These are phyloP conservation scores for Podaxis pistillaris DNA, from an alignment of 768 basidiomycete genomes.

Conservation along the genomic window DNA sequence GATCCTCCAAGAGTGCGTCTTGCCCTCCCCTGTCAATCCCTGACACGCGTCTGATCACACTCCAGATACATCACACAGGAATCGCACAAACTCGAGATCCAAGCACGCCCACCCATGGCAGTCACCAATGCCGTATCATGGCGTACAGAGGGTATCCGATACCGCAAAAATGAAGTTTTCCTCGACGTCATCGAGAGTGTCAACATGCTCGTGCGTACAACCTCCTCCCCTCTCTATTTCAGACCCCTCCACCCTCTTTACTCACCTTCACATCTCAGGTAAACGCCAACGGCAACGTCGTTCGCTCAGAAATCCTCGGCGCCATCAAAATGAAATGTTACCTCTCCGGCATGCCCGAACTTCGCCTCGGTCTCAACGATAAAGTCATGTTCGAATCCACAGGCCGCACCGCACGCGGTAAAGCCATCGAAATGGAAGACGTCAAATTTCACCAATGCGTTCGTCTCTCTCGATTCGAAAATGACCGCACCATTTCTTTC, in stretches of 20 bases:
- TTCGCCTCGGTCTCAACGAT: conserved; percentile 93
- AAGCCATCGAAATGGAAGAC: conserved; percentile 99
- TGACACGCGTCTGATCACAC: conserved; percentile 32
- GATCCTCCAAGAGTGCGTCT: conserved; percentile 88
- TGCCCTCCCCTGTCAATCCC: not conserved
- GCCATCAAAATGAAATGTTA: conserved; percentile 99
- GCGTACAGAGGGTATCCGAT: conserved; percentile 96
- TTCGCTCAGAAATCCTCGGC: conserved; percentile 96
- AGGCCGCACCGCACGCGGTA: conserved; percentile 90
- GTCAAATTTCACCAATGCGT: conserved; percentile 99
- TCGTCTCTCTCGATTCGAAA: conserved; percentile 94
- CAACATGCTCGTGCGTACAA: conserved; percentile 77
- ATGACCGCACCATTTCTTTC: conserved; percentile 98
- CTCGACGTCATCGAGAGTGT: conserved; percentile 98
- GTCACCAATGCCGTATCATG: conserved; percentile 99
- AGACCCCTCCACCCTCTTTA: too few species aligned
- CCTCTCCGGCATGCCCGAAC: conserved; percentile 98
- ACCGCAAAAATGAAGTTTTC: conserved; percentile 99
- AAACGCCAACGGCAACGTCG: conserved; percentile 95
- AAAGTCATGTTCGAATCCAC: conserved; percentile 99
- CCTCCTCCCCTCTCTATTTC: too few species aligned
- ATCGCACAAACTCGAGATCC: conserved; percentile 93
- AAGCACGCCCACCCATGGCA: conserved; percentile 90
- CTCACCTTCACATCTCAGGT: too few species aligned
- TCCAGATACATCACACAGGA: conserved; percentile 90